Conservation (phyloP, 202 grass and related monocot genomes). For the Carex arenaria region DNA sequence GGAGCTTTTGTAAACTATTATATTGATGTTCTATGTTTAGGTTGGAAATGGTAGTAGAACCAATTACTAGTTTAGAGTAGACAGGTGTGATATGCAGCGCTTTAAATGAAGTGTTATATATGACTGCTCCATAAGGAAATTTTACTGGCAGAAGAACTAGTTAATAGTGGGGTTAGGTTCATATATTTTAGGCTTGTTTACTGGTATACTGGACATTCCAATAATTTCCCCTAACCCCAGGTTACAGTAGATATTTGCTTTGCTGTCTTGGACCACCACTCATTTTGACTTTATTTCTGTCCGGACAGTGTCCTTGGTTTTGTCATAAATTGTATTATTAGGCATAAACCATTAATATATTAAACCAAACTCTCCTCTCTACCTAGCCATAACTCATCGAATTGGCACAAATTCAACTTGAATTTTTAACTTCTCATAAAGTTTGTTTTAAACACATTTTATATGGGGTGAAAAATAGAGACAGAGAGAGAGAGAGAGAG, state of each 20-base stretch:
- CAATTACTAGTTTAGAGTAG: neutral
- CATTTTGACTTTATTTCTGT: constrained; percentile 12
- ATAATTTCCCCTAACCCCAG: neutral
- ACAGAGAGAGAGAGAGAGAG: neutral
- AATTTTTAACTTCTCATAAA: neutral
- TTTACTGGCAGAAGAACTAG: neutral
- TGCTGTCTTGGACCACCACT: neutral
- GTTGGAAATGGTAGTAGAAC: neutral
- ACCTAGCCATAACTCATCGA: neutral
- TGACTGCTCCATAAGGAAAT: constrained; percentile 2
- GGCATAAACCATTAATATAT: neutral
- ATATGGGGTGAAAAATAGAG: neutral
- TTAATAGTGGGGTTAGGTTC: constrained; percentile 5
- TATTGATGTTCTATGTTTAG: neutral
- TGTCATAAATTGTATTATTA: constrained; percentile 4
- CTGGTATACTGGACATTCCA: neutral
- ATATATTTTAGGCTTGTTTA: neutral
- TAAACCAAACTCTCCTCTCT: neutral
- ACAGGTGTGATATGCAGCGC: neutral
- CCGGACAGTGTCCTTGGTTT: neutral
- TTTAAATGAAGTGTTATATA: constrained; percentile 3
- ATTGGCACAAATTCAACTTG: neutral
- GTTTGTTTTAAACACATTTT: neutral
- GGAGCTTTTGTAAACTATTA: neutral
- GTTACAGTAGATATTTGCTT: neutral